Evolutionary conservation across 2,329 filamentous ascomycete genomes (phyloP), one percentile per base, ranked within the genome.

Genomic region (Colletotrichum gigasporum): DNA sequence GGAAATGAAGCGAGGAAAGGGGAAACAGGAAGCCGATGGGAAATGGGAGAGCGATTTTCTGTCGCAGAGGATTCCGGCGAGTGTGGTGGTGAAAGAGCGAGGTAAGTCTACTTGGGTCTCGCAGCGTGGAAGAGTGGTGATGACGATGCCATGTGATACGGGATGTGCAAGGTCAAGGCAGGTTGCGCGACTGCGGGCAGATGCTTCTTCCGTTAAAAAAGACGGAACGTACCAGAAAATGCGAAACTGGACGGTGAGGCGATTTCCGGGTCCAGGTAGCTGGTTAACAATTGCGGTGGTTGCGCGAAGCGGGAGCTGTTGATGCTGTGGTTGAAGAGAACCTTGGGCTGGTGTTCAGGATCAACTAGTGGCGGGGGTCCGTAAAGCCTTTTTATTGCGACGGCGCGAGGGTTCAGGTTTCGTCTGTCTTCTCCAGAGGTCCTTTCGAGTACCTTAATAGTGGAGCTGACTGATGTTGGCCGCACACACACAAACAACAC

Each of bases 321-420:
- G 56, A 52, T 20, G 41, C 26, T 65, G 48, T 14, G 56, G 48
- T 62, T 65, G 62, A 50, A 34, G 48, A 22, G 42, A 62, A 61
- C 62, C 56, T 64, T 54, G 50, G 41, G 34, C 48, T 62, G 50
- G 28, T 62, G 62, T 54, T 24, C 18, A 14, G 14, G 48, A 34
- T 24, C 34, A 51, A 60, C 16, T 53, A 47, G 55, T 26, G 47
- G 61, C 48, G 39, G 62, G 28, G 26, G 37, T 34, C 16, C 35
- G 48, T 39, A 58, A 52, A 63, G 50, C 34, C 57, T 62, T 65
- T 63, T 65, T 65, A 65, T 65, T 65, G 48, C 48, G 50, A 65
- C 56, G 53, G 56, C 42, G 52, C n/a, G 62, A 64, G 62, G 62
- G 56, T 60, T 63, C 45, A 54, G 62, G 62, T 62, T 65, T 65